Percentiles rank a stretch among this genome's conserved stretches.
Evolutionary conservation across 345 rosid genomes (phyloP).

Genomic region (Eutrema japonicum): DNA sequence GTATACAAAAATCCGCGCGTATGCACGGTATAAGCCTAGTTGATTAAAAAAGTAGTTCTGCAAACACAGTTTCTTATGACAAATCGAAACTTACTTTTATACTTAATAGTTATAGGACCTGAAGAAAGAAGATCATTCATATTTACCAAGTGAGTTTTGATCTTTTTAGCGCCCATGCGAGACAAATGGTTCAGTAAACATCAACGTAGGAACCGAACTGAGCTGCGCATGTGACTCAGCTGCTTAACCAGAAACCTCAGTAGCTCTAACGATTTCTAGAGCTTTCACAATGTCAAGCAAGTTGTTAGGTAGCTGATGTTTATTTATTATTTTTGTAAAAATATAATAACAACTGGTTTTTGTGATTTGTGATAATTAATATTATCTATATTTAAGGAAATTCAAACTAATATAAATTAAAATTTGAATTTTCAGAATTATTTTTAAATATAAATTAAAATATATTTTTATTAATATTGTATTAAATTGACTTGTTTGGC

Average conservation of each 20-base stretch:
- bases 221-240: not conserved
- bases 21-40: not conserved
- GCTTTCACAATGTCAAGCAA: slow-evolving; percentile 22
- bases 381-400: too few species aligned
- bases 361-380: too few species aligned
- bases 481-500: too few species aligned
- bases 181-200: slow-evolving; percentile 29
- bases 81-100: not conserved
- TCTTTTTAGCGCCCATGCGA: slow-evolving; percentile 22
- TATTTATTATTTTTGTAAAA: too few species aligned
- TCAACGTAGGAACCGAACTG: slow-evolving; percentile 14
- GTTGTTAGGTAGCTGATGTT: slow-evolving; percentile 1
- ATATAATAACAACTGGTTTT: too few species aligned
- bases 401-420: too few species aligned
- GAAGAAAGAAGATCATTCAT: not conserved
- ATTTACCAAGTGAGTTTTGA: not conserved
- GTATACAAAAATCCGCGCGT: too few species aligned
- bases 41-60: not conserved
- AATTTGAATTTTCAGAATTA: too few species aligned
- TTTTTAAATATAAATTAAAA: too few species aligned
- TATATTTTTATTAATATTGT: too few species aligned
- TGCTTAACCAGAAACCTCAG: not conserved
- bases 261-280: not conserved
- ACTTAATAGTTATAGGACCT: not conserved
- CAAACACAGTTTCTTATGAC: slow-evolving; percentile 1